phyloP scores from a whole-genome alignment of 2,329 filamentous ascomycete genomes.

The Trichothecium roseum region DNA sequence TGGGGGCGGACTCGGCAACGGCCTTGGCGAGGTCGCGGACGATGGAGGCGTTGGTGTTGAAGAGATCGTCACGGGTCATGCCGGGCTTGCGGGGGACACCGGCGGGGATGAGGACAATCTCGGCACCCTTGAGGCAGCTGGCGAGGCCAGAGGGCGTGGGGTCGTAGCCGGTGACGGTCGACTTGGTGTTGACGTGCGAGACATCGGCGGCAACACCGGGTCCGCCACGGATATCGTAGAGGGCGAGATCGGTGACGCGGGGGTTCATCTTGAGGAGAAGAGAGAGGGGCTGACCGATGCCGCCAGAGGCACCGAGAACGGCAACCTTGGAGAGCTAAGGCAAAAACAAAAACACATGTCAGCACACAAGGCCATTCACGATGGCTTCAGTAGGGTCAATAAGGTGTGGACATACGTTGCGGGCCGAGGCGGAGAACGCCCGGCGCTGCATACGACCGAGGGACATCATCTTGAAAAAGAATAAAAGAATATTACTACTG shows the following conservation, averaged over 20 bases:
- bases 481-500: no score
- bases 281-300: slow-evolving; percentile 96
- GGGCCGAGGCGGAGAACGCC: slow-evolving; percentile 71
- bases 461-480: slow-evolving; percentile 54
- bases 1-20: slow-evolving; percentile 73
- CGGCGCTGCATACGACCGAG: slow-evolving; percentile 61
- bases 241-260: slow-evolving; percentile 81
- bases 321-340: slow-evolving; percentile 96
- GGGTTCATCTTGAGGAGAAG: slow-evolving; percentile 98
- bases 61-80: slow-evolving; percentile 99
- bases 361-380: slow-evolving; percentile 1
- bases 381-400: slow-evolving; percentile 3
- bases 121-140: slow-evolving; percentile 71
- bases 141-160: slow-evolving; percentile 66
- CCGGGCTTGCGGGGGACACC: slow-evolving; percentile 98
- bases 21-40: slow-evolving; percentile 97
- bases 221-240: slow-evolving; percentile 94
- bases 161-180: slow-evolving; percentile 82
- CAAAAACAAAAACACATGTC: slow-evolving; percentile 3
- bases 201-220: slow-evolving; percentile 97
- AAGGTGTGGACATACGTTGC: slow-evolving; percentile 49
- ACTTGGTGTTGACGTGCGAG: slow-evolving; percentile 99
- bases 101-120: slow-evolving; percentile 95
- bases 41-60: slow-evolving; percentile 99
- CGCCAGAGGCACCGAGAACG: slow-evolving; percentile 92